A percentile compares a stretch with the other conserved stretches of the same genome.
Conservation (phyloP, 495 filamentous ascomycete genomes). For the Podospora pseudocomata region DNA sequence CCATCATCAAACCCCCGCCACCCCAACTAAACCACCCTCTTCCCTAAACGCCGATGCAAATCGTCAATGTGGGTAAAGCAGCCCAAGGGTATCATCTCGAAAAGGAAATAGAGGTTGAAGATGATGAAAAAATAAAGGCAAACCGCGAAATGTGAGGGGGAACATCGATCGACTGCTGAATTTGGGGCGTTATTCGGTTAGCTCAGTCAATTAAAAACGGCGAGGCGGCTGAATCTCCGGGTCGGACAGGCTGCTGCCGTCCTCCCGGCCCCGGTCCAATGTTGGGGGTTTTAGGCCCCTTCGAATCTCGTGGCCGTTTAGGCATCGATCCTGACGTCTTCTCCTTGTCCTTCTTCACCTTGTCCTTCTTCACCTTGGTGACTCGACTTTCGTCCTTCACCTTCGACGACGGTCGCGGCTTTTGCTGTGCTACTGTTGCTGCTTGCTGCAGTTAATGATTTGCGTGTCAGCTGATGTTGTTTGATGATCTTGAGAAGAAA, state of each 20-base stretch:
- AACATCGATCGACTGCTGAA: background rate
- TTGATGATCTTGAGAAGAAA: conserved; percentile 20
- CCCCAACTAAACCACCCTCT: background rate
- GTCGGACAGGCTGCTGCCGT: conserved; percentile 7
- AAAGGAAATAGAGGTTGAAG: background rate
- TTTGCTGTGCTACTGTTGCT: background rate
- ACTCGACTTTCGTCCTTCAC: background rate
- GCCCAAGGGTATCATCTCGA: conserved; percentile 19
- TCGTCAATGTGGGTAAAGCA: background rate
- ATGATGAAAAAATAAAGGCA: background rate
- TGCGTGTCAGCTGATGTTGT: conserved; percentile 2
- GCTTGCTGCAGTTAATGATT: background rate
- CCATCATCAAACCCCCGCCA: background rate
- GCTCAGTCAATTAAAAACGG: conserved; percentile 19
- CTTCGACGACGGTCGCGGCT: background rate
- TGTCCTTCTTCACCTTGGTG: no score
- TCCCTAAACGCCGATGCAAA: conserved; percentile 15
- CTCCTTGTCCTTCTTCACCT: background rate
- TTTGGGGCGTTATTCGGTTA: conserved; percentile 6
- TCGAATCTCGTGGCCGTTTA: background rate
- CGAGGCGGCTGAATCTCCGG: conserved; percentile 24
- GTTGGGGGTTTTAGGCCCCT: background rate
- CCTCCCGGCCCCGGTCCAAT: conserved; percentile 5
- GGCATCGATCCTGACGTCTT: background rate
- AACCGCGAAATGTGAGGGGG: background rate